A percentile compares a stretch with the other conserved stretches of the same genome.
These are phyloP conservation scores for Suhomyces guaymorum DNA, from an alignment of 1,139 yeast genomes.

Conservation along the genomic window DNA sequence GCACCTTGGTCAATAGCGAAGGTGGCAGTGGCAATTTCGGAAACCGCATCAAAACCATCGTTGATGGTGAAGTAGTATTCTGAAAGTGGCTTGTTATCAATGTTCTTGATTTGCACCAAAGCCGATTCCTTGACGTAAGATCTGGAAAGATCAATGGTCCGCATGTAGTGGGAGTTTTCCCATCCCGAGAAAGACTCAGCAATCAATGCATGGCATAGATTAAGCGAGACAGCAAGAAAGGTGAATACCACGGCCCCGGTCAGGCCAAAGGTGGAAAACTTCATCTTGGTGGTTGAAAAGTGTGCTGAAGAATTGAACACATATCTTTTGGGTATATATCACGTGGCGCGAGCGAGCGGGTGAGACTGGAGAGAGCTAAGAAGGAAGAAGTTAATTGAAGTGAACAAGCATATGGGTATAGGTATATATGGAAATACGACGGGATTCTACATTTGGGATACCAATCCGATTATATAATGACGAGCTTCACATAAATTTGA, in stretches of 20 bases:
- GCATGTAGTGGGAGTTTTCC: slow-evolving; percentile 48
- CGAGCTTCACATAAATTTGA: no score
- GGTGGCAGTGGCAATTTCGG: slow-evolving; percentile 51
- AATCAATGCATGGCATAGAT: slow-evolving; percentile 7
- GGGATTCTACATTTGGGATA: no score
- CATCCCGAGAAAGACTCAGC: slow-evolving; percentile 25
- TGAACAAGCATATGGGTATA: no score
- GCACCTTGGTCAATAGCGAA: slow-evolving; percentile 32
- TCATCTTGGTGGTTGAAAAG: slow-evolving; percentile 6
- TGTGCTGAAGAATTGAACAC: slow-evolving; percentile 8
- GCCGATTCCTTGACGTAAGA: slow-evolving; percentile 68
- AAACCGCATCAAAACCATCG: slow-evolving; percentile 45
- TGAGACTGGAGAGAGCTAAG: no score
- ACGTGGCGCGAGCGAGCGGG: slow-evolving; percentile 4
- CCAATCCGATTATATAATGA: no score
- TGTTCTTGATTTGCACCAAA: slow-evolving; percentile 58
- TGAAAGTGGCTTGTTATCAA: slow-evolving; percentile 52
- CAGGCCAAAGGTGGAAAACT: slow-evolving; percentile 1
- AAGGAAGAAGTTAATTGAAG: no score
- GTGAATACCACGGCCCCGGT: slow-evolving; percentile 7
- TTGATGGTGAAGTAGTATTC: slow-evolving; percentile 59
- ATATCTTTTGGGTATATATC: slow-evolving; percentile 8
- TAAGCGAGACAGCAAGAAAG: slow-evolving; percentile 3
- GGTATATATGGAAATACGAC: no score
- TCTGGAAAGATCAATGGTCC: slow-evolving; percentile 63